Conservation (phyloP, 345 rosid species). For the Pelargonium nanum region DNA sequence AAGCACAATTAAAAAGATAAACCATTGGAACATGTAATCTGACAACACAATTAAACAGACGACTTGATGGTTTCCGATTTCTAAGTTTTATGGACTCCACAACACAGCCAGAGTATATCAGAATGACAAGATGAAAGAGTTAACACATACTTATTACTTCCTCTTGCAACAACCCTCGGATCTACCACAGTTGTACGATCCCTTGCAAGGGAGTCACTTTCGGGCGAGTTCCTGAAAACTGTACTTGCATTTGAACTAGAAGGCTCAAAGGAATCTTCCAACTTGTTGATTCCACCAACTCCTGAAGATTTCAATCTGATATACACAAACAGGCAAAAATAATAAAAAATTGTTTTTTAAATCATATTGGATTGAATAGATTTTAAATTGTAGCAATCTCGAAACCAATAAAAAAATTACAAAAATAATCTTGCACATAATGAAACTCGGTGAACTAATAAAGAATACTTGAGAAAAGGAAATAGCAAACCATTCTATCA, state of each 20-base stretch:
- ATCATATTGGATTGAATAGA: background rate
- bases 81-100: background rate
- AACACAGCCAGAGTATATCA: background rate
- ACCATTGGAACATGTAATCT: background rate
- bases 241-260: constrained; percentile 49
- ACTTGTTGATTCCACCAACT: constrained; percentile 46
- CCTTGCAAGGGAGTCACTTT: constrained; percentile 39
- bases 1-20: background rate
- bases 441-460: background rate
- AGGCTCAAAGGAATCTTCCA: constrained; percentile 50
- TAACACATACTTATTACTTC: constrained; percentile 55
- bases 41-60: constrained; percentile 1
- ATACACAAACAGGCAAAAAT: constrained; percentile 7
- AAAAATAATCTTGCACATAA: background rate
- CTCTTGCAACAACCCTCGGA: constrained; percentile 50
- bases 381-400: background rate
- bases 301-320: constrained; percentile 73
- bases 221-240: constrained; percentile 49
- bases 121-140: constrained; percentile 10
- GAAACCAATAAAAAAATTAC: background rate
- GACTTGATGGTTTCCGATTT: background rate
- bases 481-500: background rate
- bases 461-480: background rate
- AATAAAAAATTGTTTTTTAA: constrained; percentile 1
- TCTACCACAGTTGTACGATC: constrained; percentile 40